Evolutionary conservation across 2,329 filamentous ascomycete species (phyloP).

Genomic region (Cryoendolithus antarcticus): DNA sequence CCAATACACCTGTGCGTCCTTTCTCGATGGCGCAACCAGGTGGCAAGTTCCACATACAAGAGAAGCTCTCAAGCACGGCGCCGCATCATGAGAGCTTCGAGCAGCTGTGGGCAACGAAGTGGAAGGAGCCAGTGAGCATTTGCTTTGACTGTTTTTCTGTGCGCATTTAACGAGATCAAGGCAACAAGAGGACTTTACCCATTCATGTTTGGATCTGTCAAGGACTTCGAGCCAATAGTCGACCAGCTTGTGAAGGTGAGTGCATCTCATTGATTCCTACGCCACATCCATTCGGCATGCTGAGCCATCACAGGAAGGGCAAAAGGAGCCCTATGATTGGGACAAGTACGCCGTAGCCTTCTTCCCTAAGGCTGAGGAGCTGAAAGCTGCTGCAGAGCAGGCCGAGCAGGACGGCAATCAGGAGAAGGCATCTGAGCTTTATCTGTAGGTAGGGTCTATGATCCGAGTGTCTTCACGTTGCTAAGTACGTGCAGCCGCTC

Average conservation of each 20-base stretch:
- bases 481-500: slow-evolving; percentile 36
- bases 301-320: slow-evolving; percentile 30
- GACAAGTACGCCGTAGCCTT: slow-evolving; percentile 51
- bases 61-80: slow-evolving; percentile 30
- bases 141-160: neutral
- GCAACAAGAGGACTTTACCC: slow-evolving; percentile 37
- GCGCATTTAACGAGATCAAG: neutral
- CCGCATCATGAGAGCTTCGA: slow-evolving; percentile 35
- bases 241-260: slow-evolving; percentile 45
- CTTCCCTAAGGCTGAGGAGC: slow-evolving; percentile 47
- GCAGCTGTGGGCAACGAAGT: slow-evolving; percentile 60
- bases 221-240: slow-evolving; percentile 61
- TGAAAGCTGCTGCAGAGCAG: slow-evolving; percentile 42
- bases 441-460: slow-evolving; percentile 31
- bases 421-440: slow-evolving; percentile 47
- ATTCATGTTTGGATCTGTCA: slow-evolving; percentile 58
- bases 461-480: neutral
- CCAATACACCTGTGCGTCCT: too few relatives aligned
- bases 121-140: slow-evolving; percentile 50
- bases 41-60: slow-evolving; percentile 33
- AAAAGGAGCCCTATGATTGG: slow-evolving; percentile 52
- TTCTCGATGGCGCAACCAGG: slow-evolving; percentile 13
- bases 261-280: neutral
- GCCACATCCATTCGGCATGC: neutral
- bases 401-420: slow-evolving; percentile 37